phyloP scores from a whole-genome alignment of 192 early-diverging fungal genomes.

The Podila horticola region DNA sequence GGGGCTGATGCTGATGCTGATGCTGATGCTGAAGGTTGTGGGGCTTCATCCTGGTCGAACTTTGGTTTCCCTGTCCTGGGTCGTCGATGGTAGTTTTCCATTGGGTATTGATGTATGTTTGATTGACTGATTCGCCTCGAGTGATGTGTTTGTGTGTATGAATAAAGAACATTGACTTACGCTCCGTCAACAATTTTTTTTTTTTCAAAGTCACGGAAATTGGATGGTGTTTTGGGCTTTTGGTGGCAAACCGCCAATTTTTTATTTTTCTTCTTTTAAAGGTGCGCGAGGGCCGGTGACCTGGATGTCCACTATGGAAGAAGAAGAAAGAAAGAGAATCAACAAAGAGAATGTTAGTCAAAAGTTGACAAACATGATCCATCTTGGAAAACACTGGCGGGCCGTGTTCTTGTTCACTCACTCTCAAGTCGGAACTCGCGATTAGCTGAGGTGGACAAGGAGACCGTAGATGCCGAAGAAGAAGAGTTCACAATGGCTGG shows the following conservation, averaged over 20 bases:
- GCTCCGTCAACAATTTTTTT: too few species aligned
- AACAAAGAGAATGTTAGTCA: not conserved
- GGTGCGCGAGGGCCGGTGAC: slow-evolving; percentile 42
- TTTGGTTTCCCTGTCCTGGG: slow-evolving; percentile 31
- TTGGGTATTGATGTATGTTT: not conserved
- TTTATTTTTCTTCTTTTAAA: not conserved
- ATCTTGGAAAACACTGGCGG: not conserved
- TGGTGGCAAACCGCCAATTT: too few species aligned
- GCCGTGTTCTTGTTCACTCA: slow-evolving; percentile 10
- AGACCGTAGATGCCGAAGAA: not conserved
- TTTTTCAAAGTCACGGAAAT: too few species aligned
- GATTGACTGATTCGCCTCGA: too few species aligned
- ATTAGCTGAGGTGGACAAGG: not conserved
- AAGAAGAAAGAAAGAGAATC: not conserved
- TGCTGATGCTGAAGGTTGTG: not conserved
- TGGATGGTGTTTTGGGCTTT: too few species aligned
- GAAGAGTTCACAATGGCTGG: not conserved
- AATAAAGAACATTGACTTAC: too few species aligned
- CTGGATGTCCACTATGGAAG: slow-evolving; percentile 32
- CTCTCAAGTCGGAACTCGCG: slow-evolving; percentile 48
- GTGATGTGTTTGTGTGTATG: too few species aligned
- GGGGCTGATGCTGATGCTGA: not conserved
- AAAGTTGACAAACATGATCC: not conserved
- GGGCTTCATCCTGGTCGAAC: slow-evolving; percentile 28
- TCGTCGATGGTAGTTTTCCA: slow-evolving; percentile 45